Evolutionary conservation across 2,329 filamentous ascomycete species (phyloP).

Genomic region (Aspergillus sp.): DNA sequence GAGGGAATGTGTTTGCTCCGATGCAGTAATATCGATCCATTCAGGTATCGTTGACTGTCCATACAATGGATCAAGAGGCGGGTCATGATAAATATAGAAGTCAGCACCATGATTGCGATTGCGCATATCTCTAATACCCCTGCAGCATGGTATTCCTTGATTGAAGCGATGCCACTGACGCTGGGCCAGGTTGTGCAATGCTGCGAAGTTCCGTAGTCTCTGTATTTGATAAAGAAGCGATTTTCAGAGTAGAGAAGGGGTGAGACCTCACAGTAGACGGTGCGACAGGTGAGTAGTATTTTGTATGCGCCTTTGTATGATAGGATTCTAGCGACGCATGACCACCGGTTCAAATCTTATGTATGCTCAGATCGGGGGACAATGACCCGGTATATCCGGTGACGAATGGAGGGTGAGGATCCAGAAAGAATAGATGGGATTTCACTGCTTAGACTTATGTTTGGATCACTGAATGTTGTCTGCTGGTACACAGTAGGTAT

Average conservation of each 20-base stretch:
- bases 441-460: background rate
- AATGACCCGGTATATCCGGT: background rate
- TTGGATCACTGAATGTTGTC: too few species aligned
- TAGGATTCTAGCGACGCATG: background rate
- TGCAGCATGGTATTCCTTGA: background rate
- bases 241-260: background rate
- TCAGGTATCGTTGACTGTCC: background rate
- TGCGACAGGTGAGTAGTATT: background rate
- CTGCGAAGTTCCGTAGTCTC: background rate
- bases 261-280: background rate
- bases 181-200: background rate
- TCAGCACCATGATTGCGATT: background rate
- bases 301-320: background rate
- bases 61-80: background rate
- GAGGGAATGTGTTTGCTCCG: background rate
- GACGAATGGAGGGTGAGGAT: background rate
- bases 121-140: background rate
- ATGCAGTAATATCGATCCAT: background rate
- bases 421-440: background rate
- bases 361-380: background rate
- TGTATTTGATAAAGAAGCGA: background rate
- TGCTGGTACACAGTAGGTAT: too few species aligned
- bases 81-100: background rate
- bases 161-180: background rate
- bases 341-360: background rate